These are phyloP conservation scores for Sporothrix humicola DNA, from an alignment of 2,329 filamentous ascomycete species.

Conservation along the genomic window DNA sequence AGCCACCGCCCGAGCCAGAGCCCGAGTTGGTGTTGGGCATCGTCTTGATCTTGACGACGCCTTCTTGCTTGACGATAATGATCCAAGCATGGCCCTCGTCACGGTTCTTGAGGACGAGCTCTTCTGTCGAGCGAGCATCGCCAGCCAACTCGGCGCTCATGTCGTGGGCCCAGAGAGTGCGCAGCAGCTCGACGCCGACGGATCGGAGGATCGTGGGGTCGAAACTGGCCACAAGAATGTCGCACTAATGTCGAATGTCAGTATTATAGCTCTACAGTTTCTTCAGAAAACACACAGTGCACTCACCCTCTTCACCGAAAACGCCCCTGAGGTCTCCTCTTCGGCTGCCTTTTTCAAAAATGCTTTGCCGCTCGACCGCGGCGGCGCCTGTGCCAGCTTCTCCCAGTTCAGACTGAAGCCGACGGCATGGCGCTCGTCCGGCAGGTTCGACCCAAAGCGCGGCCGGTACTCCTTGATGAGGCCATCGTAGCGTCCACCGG, in stretches of 20 bases:
- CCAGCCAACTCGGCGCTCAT: conserved; percentile 88
- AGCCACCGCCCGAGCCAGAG: background rate
- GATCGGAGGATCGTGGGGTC: conserved; percentile 77
- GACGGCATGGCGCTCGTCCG: conserved; percentile 77
- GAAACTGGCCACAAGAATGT: conserved; percentile 88
- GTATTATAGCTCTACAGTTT: no score
- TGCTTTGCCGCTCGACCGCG: conserved; percentile 49
- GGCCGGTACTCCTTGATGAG: conserved; percentile 84
- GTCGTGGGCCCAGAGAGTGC: conserved; percentile 79
- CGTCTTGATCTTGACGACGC: conserved; percentile 78
- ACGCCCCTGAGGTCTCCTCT: conserved; percentile 65
- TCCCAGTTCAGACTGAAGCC: conserved; percentile 94
- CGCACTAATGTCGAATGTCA: conserved; percentile 63
- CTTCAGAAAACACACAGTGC: no score
- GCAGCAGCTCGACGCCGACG: conserved; percentile 76
- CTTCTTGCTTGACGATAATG: conserved; percentile 78
- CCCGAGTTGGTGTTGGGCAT: conserved; percentile 50
- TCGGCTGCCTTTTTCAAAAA: conserved; percentile 72
- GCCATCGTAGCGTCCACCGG: conserved; percentile 90
- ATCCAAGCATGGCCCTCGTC: conserved; percentile 85
- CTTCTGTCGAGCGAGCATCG: conserved; percentile 78
- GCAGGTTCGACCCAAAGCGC: conserved; percentile 62
- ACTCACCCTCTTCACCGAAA: conserved; percentile 67
- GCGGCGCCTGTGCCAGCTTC: conserved; percentile 71
- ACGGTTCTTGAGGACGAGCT: conserved; percentile 75